These are phyloP conservation scores for Aureobasidium melanogenum DNA, from an alignment of 2,329 filamentous ascomycete genomes.

Conservation along the genomic window DNA sequence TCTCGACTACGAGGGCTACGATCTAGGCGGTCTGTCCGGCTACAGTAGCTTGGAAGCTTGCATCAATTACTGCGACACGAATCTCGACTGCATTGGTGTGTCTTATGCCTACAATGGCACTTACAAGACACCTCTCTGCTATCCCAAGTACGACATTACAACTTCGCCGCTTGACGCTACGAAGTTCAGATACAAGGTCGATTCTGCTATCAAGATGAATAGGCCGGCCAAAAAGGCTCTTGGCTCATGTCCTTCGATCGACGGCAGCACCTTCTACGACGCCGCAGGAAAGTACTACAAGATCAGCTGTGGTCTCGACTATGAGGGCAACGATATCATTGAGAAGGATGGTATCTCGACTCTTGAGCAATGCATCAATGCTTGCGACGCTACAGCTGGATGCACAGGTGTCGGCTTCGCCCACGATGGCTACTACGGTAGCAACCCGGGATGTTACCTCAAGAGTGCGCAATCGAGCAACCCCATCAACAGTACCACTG, in stretches of 20 bases:
- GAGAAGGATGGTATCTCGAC: slow-evolving; percentile 5
- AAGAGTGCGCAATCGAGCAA: slow-evolving; percentile 1
- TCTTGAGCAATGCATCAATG: slow-evolving; percentile 10
- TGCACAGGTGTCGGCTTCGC: slow-evolving; percentile 9
- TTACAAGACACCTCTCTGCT: slow-evolving; percentile 8
- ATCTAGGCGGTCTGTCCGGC: not conserved
- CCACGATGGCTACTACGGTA: slow-evolving; percentile 8
- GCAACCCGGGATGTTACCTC: slow-evolving; percentile 6
- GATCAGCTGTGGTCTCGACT: slow-evolving; percentile 2
- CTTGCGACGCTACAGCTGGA: not conserved
- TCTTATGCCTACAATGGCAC: slow-evolving; percentile 9
- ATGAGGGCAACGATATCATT: slow-evolving; percentile 9
- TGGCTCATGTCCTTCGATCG: slow-evolving; percentile 1
- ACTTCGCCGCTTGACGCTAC: not conserved
- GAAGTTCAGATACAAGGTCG: slow-evolving; percentile 10
- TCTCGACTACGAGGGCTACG: slow-evolving; percentile 3
- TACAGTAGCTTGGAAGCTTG: slow-evolving; percentile 6
- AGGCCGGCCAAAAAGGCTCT: slow-evolving; percentile 8
- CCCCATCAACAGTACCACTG: not conserved
- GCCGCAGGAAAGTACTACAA: not conserved
- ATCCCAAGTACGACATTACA: slow-evolving; percentile 11
- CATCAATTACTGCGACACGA: slow-evolving; percentile 8
- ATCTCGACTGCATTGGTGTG: slow-evolving; percentile 8
- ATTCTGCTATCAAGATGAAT: slow-evolving; percentile 9
- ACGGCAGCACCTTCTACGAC: slow-evolving; percentile 8